phyloP scores from a whole-genome alignment of 176 grass and related monocot genomes.

The Raddia distichophylla region DNA sequence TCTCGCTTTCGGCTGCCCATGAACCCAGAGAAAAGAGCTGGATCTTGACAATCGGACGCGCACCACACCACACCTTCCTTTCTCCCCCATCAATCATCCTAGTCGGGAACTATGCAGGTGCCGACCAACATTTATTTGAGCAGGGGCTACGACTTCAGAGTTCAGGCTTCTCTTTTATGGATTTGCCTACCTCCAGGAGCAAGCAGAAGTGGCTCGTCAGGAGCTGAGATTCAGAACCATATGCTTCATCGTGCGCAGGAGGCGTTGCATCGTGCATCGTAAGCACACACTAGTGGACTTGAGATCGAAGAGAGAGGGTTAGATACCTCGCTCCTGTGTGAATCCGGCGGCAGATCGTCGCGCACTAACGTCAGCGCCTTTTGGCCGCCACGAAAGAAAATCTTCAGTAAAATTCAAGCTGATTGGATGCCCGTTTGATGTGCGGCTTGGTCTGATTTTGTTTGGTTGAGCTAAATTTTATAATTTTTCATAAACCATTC shows the following conservation, averaged over 20 bases:
- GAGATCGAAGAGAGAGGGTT: background rate
- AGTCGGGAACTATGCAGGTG: slow-evolving; percentile 34
- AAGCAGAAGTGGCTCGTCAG: background rate
- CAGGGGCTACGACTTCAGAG: background rate
- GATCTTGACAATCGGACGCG: background rate
- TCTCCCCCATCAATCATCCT: background rate
- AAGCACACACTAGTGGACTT: background rate
- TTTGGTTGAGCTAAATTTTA: too few relatives aligned
- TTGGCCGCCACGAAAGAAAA: background rate
- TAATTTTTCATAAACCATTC: too few relatives aligned
- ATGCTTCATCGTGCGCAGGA: background rate
- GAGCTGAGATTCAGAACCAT: background rate
- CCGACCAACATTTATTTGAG: slow-evolving; percentile 32
- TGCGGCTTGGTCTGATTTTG: too few relatives aligned
- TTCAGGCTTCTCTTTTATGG: background rate
- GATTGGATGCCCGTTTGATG: too few relatives aligned
- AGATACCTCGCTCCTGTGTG: background rate
- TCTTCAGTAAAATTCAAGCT: too few relatives aligned
- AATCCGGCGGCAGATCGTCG: background rate
- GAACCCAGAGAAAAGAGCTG: background rate
- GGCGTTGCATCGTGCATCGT: background rate
- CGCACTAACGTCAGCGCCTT: background rate
- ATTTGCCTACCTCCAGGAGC: background rate
- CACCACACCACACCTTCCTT: background rate
- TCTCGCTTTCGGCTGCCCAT: slow-evolving; percentile 45